These are phyloP conservation scores for Sporisorium reilianum DNA, from an alignment of 1,284 basidiomycete genomes.

Conservation along the genomic window DNA sequence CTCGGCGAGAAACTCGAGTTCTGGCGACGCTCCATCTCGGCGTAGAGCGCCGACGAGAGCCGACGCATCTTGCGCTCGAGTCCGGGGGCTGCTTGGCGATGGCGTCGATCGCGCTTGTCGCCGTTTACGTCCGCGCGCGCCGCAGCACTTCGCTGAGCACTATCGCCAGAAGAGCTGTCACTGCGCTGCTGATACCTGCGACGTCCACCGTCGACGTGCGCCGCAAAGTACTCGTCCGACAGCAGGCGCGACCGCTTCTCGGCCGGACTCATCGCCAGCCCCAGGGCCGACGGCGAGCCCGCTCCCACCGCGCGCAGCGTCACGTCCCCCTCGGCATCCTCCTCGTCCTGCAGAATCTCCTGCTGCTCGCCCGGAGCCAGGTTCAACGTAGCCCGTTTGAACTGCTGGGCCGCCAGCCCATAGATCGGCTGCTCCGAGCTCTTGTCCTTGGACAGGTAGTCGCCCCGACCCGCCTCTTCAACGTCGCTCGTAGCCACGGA, in stretches of 20 bases:
- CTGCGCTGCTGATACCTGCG: constrained; percentile 9
- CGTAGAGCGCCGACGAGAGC: constrained; percentile 37
- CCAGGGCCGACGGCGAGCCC: constrained; percentile 1
- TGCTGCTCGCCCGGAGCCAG: constrained; percentile 23
- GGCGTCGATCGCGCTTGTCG: not conserved
- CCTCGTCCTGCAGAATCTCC: constrained; percentile 11
- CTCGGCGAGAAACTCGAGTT: constrained; percentile 30
- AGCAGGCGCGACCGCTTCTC: constrained; percentile 36
- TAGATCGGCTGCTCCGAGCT: constrained; percentile 17
- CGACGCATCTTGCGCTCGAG: constrained; percentile 35
- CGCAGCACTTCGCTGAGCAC: not conserved
- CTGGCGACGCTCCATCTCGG: constrained; percentile 49
- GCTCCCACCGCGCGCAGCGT: constrained; percentile 11
- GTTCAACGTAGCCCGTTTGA: constrained; percentile 35
- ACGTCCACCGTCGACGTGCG: constrained; percentile 24
- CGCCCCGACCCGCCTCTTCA: constrained; percentile 30
- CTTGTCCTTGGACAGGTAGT: constrained; percentile 42
- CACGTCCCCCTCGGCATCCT: constrained; percentile 19
- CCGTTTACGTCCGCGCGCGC: not conserved
- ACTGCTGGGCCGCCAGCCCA: constrained; percentile 25
- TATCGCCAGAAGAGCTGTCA: not conserved
- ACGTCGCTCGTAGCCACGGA: constrained; percentile 41
- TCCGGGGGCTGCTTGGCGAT: constrained; percentile 6
- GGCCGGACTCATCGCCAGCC: constrained; percentile 29
- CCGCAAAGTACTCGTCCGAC: constrained; percentile 35